Percentiles rank a stretch among this genome's conserved stretches.
These are phyloP conservation scores for Clathrus columnatus DNA, from an alignment of 768 basidiomycete species.

Conservation along the genomic window DNA sequence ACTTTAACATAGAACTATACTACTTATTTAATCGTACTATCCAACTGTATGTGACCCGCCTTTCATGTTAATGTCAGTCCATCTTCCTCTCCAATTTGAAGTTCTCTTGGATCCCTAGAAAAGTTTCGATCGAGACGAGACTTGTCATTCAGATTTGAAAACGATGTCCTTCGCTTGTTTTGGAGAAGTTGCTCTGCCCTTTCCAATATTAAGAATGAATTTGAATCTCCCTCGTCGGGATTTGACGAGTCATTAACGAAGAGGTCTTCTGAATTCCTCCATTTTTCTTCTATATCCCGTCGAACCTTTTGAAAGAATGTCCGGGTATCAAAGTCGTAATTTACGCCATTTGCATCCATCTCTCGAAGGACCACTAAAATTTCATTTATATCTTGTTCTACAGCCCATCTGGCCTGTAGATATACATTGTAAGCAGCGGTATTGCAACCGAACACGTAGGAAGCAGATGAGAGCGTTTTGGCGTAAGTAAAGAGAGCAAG, in stretches of 20 bases:
- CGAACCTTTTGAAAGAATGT: constrained; percentile 54
- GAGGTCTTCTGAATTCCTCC: constrained; percentile 28
- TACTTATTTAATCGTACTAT: too few relatives aligned
- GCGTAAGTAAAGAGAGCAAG: constrained; percentile 79
- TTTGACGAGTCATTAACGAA: background rate
- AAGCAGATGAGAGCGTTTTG: constrained; percentile 60
- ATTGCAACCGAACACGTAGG: constrained; percentile 86
- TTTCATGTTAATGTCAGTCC: background rate
- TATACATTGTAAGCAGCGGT: constrained; percentile 85
- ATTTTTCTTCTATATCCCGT: constrained; percentile 52
- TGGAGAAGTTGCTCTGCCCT: background rate
- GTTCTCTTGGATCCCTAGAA: background rate
- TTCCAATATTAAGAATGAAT: background rate
- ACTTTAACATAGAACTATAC: too few relatives aligned
- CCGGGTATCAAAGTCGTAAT: constrained; percentile 50
- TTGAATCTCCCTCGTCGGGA: background rate
- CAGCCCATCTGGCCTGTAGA: constrained; percentile 75
- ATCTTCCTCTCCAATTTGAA: background rate
- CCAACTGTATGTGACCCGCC: too few relatives aligned
- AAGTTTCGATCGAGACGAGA: background rate
- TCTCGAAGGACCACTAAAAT: constrained; percentile 67
- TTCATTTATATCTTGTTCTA: constrained; percentile 51
- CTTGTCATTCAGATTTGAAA: background rate
- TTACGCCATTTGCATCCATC: constrained; percentile 75
- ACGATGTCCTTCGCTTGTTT: background rate